These are phyloP conservation scores for Neoboletus brunneissimus DNA, from an alignment of 768 basidiomycete species.

Conservation along the genomic window DNA sequence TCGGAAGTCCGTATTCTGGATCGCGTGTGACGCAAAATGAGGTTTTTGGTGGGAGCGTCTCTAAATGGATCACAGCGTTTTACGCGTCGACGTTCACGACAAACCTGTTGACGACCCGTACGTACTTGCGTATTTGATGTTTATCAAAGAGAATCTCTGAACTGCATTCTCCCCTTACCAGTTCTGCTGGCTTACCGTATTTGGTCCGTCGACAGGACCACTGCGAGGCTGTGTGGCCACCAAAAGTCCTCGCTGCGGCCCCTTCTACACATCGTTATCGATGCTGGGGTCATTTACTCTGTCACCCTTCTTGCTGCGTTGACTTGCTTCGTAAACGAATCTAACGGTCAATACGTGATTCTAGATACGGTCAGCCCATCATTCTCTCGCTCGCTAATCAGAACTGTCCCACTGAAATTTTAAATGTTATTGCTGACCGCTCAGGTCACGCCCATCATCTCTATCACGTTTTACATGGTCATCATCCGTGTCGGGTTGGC, in stretches of 20 bases:
- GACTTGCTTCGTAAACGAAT: slow-evolving; percentile 26
- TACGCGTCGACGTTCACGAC: slow-evolving; percentile 32
- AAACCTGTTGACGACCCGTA: slow-evolving; percentile 35
- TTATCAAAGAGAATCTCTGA: not conserved
- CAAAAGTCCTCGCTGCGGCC: slow-evolving; percentile 11
- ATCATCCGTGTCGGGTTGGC: not conserved
- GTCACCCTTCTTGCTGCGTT: slow-evolving; percentile 34
- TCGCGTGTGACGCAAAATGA: slow-evolving; percentile 4
- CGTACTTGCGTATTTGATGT: not conserved
- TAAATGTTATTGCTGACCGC: not conserved
- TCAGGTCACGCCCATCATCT: not conserved
- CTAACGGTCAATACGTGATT: slow-evolving; percentile 34
- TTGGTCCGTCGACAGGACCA: slow-evolving; percentile 27
- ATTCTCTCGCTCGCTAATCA: not conserved
- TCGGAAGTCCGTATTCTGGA: slow-evolving; percentile 16
- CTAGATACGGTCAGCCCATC: slow-evolving; percentile 33
- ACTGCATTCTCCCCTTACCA: not conserved
- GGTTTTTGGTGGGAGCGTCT: slow-evolving; percentile 29
- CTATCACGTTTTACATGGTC: not conserved
- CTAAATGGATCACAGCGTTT: slow-evolving; percentile 36
- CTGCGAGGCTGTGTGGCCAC: slow-evolving; percentile 14
- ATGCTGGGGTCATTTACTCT: slow-evolving; percentile 39
- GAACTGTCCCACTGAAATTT: not conserved
- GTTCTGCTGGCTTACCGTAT: slow-evolving; percentile 32
- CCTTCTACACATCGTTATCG: slow-evolving; percentile 33